Evolutionary conservation across 2,329 filamentous ascomycete genomes (phyloP).

Genomic region (Colletotrichum sp.): DNA sequence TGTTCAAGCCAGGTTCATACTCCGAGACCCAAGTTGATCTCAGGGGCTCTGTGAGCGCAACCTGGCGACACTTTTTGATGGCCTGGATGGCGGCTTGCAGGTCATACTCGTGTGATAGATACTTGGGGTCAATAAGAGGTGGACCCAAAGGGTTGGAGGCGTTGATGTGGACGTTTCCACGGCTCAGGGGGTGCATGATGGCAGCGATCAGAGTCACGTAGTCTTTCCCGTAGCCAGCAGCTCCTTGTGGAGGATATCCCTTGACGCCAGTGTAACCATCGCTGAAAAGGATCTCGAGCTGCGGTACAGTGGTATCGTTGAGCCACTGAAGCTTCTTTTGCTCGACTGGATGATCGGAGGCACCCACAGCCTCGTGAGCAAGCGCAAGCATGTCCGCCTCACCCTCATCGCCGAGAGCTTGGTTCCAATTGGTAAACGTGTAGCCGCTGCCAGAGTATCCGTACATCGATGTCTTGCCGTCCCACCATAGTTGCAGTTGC

Average conservation of each 20-base stretch:
- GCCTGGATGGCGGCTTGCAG: conserved; percentile 31
- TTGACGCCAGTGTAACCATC: conserved; percentile 47
- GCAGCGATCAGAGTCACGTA: conserved; percentile 31
- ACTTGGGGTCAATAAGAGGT: conserved; percentile 36
- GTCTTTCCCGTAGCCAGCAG: conserved; percentile 28
- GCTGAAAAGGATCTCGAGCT: conserved; percentile 47
- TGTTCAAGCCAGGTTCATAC: conserved; percentile 32
- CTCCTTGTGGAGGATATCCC: conserved; percentile 32
- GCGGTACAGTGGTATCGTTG: conserved; percentile 36
- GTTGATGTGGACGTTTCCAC: conserved; percentile 35
- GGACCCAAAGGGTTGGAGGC: conserved; percentile 32
- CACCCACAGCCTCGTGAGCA: conserved; percentile 32
- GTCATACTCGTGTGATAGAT: conserved; percentile 22
- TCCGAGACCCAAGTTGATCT: conserved; percentile 31
- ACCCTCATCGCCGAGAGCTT: conserved; percentile 33
- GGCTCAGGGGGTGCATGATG: conserved; percentile 32
- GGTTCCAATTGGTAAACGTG: conserved; percentile 44
- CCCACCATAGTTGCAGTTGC: conserved; percentile 39
- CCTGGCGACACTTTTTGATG: conserved; percentile 32
- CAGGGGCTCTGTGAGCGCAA: conserved; percentile 33
- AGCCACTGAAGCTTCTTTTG: conserved; percentile 44
- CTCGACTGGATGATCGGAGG: conserved; percentile 32
- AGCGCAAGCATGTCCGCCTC: conserved; percentile 30
- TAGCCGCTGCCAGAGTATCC: conserved; percentile 43
- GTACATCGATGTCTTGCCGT: conserved; percentile 34